Evolutionary conservation across 2,329 filamentous ascomycete species (phyloP).

Genomic region (Pseudopithomyces maydicus): DNA sequence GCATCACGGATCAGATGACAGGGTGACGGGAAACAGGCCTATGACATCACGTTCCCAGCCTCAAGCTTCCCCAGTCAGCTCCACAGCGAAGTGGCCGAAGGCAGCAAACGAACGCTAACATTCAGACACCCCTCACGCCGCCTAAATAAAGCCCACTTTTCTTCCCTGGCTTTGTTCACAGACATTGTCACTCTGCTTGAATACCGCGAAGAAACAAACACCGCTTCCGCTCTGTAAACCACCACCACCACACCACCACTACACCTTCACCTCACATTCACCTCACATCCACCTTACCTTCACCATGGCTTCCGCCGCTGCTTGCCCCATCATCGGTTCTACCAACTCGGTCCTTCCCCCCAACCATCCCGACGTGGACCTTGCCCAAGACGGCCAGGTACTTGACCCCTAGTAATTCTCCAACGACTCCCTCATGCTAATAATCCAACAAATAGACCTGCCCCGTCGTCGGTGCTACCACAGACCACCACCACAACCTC

Average conservation of each 20-base stretch:
- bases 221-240: no score
- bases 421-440: neutral
- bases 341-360: slow-evolving; percentile 52
- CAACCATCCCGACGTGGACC: slow-evolving; percentile 48
- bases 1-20: neutral
- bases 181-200: no score
- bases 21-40: neutral
- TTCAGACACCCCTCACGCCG: neutral
- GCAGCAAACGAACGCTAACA: neutral
- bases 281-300: neutral
- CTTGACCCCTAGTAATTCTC: neutral
- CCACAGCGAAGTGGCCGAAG: neutral
- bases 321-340: slow-evolving; percentile 45
- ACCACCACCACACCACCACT: neutral
- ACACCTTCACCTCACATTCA: neutral
- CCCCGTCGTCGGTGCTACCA: slow-evolving; percentile 52
- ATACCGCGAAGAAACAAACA: no score
- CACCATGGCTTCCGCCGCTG: slow-evolving; percentile 8
- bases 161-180: neutral
- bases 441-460: slow-evolving; percentile 34
- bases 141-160: neutral
- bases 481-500: slow-evolving; percentile 51
- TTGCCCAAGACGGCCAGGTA: slow-evolving; percentile 45
- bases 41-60: slow-evolving; percentile 1
- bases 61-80: neutral